Evolutionary conservation across 78 protist genomes (phyloP), one percentile per base, ranked within the genome.

Genomic region (Dictyostelium purpureum): DNA sequence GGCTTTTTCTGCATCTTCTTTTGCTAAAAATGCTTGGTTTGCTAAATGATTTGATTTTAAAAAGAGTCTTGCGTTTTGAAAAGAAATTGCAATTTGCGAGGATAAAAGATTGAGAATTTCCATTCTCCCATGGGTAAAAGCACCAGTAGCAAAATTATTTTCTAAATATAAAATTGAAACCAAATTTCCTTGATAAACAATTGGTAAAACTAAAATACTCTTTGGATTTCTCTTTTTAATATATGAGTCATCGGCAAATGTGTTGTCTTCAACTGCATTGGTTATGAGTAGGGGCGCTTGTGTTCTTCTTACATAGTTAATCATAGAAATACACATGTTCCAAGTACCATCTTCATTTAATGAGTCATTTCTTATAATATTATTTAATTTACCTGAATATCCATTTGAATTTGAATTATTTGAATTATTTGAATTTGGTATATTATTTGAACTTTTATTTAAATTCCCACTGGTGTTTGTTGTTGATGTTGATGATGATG

Each of bases 1-100:
- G 54, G 88, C 88, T 47, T 47, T 61, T 42, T 79, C 88, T 45
- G 88, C 88, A 10, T 79, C 88, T 49, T 79, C 88, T 24, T 79
- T 79, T n/a, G 88, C 88, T 3, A 79, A 43, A 42, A 65, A 79
- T 12, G 88, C 88, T 79, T 79, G 88, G 18, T 79, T 79, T 0
- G 88, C 88, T 10, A 79, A 59, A 45, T 79, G 74, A 65, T 79
- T 79, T 0, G 75, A 49, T 35, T 79, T 69, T 0, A 79, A 26
- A 18, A 79, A 79, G 14, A 79, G 21, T 43, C 88, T 40, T 24
- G 88, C 88, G 28, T 79, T 79, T 47, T 67, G 75, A 43, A 79
- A 79, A 11, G 78, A 66, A 31, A 79, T 69, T 38, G 88, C 88
- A 49, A 79, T 79, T 47, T 79, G 88, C 6, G 88, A 59, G 5